A percentile compares a stretch with the other conserved stretches of the same genome.
Evolutionary conservation across 1,139 yeast genomes (phyloP).

Genomic region (Pichia sp.): DNA sequence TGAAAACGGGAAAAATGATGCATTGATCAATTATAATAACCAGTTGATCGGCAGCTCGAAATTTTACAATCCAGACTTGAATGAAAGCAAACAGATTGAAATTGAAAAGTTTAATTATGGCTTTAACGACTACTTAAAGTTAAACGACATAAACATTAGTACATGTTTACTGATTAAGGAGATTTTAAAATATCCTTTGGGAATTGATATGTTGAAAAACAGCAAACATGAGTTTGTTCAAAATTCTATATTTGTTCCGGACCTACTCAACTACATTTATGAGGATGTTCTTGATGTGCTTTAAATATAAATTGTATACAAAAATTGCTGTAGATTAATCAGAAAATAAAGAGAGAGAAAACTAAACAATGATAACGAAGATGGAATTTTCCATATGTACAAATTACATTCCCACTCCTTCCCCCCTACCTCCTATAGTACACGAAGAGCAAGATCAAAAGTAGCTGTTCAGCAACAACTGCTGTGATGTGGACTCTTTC

Average conservation of each 20-base stretch:
- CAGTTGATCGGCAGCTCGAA: slow-evolving; percentile 4
- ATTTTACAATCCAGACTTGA: slow-evolving; percentile 12
- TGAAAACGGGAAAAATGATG: slow-evolving; percentile 27
- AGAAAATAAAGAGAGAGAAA: neutral
- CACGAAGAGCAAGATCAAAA: too few species aligned
- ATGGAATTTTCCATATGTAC: too few species aligned
- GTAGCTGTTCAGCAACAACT: too few species aligned
- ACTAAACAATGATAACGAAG: too few species aligned
- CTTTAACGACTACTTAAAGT: slow-evolving; percentile 20
- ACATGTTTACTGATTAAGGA: slow-evolving; percentile 27
- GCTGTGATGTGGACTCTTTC: too few species aligned
- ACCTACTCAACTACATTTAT: slow-evolving; percentile 24
- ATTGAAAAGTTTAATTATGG: slow-evolving; percentile 23
- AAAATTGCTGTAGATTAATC: neutral
- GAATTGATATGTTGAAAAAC: slow-evolving; percentile 25
- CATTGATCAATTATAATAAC: slow-evolving; percentile 12
- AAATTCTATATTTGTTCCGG: slow-evolving; percentile 27
- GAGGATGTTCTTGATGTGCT: slow-evolving; percentile 14
- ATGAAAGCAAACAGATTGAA: slow-evolving; percentile 21
- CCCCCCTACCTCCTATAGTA: too few species aligned
- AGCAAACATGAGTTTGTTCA: slow-evolving; percentile 24
- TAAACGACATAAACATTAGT: slow-evolving; percentile 32
- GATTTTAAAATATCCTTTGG: slow-evolving; percentile 23
- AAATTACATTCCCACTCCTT: too few species aligned
- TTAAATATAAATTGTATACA: neutral